phyloP scores from a whole-genome alignment of 2,329 filamentous ascomycete genomes.

The Monilinia fructigena region DNA sequence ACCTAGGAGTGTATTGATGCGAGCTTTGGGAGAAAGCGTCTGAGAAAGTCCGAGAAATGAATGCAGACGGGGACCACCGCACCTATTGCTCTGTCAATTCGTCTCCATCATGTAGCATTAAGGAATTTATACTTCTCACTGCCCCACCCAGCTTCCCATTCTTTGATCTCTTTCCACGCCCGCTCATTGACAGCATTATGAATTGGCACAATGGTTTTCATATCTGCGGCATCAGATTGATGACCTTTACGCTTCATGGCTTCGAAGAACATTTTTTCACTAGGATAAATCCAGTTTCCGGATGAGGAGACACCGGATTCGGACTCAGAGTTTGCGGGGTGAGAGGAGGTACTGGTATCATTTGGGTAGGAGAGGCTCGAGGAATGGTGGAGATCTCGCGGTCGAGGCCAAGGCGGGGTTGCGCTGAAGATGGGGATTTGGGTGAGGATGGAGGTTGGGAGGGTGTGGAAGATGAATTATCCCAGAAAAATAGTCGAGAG shows the following conservation, averaged over 20 bases:
- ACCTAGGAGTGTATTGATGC: constrained; percentile 80
- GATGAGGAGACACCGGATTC: constrained; percentile 68
- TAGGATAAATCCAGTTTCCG: constrained; percentile 97
- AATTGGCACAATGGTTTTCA: constrained; percentile 90
- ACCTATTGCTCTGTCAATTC: constrained; percentile 44
- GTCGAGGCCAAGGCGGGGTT: constrained; percentile 55
- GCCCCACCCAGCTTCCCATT: constrained; percentile 76
- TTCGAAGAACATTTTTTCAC: constrained; percentile 96
- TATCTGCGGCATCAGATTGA: constrained; percentile 68
- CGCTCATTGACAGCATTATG: constrained; percentile 98
- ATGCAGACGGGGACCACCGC: constrained; percentile 76
- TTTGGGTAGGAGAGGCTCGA: constrained; percentile 50
- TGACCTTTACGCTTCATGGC: constrained; percentile 91
- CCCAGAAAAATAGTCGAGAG: constrained; percentile 27
- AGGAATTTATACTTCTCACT: constrained; percentile 52
- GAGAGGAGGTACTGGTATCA: constrained; percentile 40
- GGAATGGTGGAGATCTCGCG: constrained; percentile 81
- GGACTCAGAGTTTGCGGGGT: constrained; percentile 70
- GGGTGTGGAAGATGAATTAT: constrained; percentile 21
- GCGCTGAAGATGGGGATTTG: constrained; percentile 77
- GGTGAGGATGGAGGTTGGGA: constrained; percentile 52
- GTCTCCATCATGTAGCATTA: background rate
- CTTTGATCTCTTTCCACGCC: constrained; percentile 87
- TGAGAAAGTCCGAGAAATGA: constrained; percentile 75
- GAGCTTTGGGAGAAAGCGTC: constrained; percentile 75